Base-by-base conservation (phyloP, 495 filamentous ascomycete genomes). In the Annulohypoxylon moriforme region DNA sequence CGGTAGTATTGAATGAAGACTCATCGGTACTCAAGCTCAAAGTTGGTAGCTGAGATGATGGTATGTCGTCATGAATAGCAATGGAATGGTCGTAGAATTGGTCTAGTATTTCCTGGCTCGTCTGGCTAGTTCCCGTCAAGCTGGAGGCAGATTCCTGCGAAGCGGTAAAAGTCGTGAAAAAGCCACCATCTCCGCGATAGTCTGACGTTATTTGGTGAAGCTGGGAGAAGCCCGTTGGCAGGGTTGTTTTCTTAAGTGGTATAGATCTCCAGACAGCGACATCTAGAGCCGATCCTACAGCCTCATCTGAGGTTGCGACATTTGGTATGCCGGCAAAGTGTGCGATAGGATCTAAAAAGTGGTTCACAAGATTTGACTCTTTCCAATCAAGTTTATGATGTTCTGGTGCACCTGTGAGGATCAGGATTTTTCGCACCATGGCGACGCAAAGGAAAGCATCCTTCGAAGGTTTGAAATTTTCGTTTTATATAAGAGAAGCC, bases 51-150 rank as follows among this genome's bases (percentile, higher is more conserved):
- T 87, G 84, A 7, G 87, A 88, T 4, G 87, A 86, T 0, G 80
- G 65, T 6, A 87, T 69, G 31, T 85, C 79, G 66, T 91, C 85
- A 68, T 94, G 89, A 4, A 90, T 73, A 6, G 86, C 86, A 34
- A 93, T 84, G 0, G 92, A 94, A 74, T 92, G 89, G 67, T 93
- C 87, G 74, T 93, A 92, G 73, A 93, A 93, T 65, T 89, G 85
- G 4, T 88, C 79, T 44, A 79, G 53, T 27, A 77, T 33, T 8
- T 81, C 76, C 13, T 79, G 62, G 27, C 34, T 67, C 9, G 59
- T 72, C 31, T 46, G 65, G 34, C 60, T 64, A 5, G 60, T 25
- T 0, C 70, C 76, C 42, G 57, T 62, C 34, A 71, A 46, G 14
- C 69, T 72, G 16, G 58, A 74, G 60, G 71, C 67, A 47, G 64